Evolutionary conservation across 1,284 basidiomycete species (phyloP), one percentile per base, ranked within the genome.

Genomic region (Malassezia pachydermatis): DNA sequence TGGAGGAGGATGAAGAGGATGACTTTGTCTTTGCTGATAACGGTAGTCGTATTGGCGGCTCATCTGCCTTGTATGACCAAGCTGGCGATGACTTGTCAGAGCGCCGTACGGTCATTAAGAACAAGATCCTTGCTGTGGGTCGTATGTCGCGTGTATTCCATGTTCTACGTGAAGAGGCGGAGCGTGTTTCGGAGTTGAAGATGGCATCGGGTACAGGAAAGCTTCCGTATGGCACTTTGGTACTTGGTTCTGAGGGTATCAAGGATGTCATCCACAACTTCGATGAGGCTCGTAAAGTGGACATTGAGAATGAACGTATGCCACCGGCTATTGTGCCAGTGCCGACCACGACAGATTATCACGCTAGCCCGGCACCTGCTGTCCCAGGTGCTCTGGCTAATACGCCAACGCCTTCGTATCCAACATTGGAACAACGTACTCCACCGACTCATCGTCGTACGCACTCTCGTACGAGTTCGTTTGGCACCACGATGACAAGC

Each of bases 41-140:
- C 25, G 8, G 19, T 23, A 16, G n/a, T 14, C n/a, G 9, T 4
- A 10, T 14, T 30, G 41, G 25, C 10, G 41, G 34, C 5, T 30
- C 40, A n/a, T 10, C n/a, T 17, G 8, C n/a, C 14, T 27, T 36
- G 23, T 22, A 7, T 23, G 30, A 28, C n/a, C 20, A 7, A 10
- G n/a, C 33, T 23, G 30, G 16, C 16, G 65, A 70, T 14, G 79
- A 82, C 27, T 81, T 84, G n/a, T 70, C 76, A 0, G 87, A 89
- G 73, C 81, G 86, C 55, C 78, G 86, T 60, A 82, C 83, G 65
- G 78, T 84, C 57, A 87, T 90, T 78, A 94, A 87, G 78, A 95
- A 88, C 78, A 99, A 98, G 80, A 98, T 99, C 61, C 79, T 96
- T 71, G 94, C 90, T 42, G 90, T 98, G 19, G 92, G 92, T 30